phyloP scores from a whole-genome alignment of 2,329 filamentous ascomycete genomes.

The Xylariaceae sp. region DNA sequence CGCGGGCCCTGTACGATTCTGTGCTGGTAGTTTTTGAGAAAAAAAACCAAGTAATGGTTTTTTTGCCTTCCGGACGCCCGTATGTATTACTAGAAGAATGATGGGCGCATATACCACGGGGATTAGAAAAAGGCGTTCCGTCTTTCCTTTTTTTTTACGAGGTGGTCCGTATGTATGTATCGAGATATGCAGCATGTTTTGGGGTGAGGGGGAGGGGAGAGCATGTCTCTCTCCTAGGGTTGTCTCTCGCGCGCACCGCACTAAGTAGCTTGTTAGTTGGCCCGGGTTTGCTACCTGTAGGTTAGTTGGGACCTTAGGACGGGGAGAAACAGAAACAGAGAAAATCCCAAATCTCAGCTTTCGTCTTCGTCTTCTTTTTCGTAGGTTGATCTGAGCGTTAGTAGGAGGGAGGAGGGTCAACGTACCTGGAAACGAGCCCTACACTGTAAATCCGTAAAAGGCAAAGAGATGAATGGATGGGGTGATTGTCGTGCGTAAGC shows the following conservation, averaged over 20 bases:
- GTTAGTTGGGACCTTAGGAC: no score
- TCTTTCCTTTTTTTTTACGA: neutral
- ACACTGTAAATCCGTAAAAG: no score
- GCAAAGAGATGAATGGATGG: no score
- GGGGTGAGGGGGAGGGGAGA: neutral
- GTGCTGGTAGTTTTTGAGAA: neutral
- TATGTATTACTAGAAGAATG: constrained; percentile 28
- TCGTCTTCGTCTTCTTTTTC: no score
- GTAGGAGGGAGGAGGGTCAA: no score
- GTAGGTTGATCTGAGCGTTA: no score
- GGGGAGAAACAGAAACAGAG: neutral
- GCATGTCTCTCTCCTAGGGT: no score
- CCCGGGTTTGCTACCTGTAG: no score
- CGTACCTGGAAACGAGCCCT: no score
- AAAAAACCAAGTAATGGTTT: no score
- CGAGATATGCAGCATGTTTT: constrained; percentile 9
- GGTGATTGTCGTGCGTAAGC: no score
- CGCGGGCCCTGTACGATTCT: neutral
- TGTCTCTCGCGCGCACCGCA: neutral
- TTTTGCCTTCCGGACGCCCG: constrained; percentile 9
- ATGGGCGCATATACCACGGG: constrained; percentile 13
- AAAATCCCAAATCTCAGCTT: neutral
- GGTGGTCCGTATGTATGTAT: constrained; percentile 2
- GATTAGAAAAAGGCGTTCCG: constrained; percentile 11
- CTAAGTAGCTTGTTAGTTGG: neutral